Base-by-base conservation (phyloP, 176 grass and related monocot species). In the Pontederia crassipes region DNA sequence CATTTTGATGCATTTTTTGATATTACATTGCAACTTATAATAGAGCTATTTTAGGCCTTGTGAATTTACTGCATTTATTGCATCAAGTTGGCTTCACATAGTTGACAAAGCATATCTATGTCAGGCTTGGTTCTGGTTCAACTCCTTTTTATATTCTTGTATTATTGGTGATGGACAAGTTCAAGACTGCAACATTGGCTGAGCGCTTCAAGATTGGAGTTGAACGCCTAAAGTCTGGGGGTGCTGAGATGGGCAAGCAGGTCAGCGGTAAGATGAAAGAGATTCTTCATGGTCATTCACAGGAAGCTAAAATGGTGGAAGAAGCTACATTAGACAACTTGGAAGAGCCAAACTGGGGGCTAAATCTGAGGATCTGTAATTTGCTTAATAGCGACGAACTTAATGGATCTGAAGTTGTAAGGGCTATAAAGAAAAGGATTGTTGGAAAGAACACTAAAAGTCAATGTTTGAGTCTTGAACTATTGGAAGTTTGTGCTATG, bases 221-320 rank as follows among this genome's bases (percentile, higher is more conserved):
- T 45, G 75, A 78, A 57, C 75, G 75, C 52, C 13, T 78, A 52
- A 78, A 64, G 35, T 71, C 29, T 32, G 59, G 66, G 13, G 75
- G 75, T 49, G 57, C 67, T 64, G 75, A 78, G 49, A 45, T 78
- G 51, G 59, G 75, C 11, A 62, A 59, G 32, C 56, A 64, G 8
- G 67, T 78, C 32, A 71, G 75, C 12, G 58, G 50, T 8, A 78
- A 71, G 61, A 78, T 78, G 75, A 78, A 78, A 57, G 75, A 78
- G 75, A 71, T 78, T 71, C 45, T 78, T 49, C 75, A 78, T 57
- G 75, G 67, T 17, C 50, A 68, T 24, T 64, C 66, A 53, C 75
- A 53, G 54, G 67, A 70, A 59, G 66, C 50, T 17, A 78, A 78
- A 50, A 78, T 78, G 51, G 75, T 78, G 10, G 75, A 78, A 16